Evolutionary conservation across 106 monocot genomes (phyloP).

Genomic region (Gastrodia elata): DNA sequence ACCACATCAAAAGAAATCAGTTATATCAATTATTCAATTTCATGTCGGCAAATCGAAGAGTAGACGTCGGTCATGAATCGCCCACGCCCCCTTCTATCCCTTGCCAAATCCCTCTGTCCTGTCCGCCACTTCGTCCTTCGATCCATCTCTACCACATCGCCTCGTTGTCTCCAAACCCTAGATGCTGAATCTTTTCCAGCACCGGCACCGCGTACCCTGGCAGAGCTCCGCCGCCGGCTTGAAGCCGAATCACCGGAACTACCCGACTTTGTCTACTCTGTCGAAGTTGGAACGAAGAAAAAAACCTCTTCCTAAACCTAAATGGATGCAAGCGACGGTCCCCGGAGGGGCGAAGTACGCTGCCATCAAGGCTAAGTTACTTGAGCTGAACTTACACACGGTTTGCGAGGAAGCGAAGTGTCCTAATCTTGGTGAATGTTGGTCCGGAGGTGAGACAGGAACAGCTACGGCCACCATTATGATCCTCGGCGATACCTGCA

Average conservation of each 20-base stretch:
- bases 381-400: conserved; percentile 83
- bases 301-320: conserved; percentile 76
- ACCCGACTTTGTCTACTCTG: conserved; percentile 81
- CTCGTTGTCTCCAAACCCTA: conserved; percentile 19
- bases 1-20: too few relatives aligned
- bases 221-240: conserved; percentile 49
- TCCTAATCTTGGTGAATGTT: conserved; percentile 90
- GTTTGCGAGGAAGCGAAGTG: conserved; percentile 97
- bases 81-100: conserved; percentile 22
- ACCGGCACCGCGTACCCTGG: conserved; percentile 24
- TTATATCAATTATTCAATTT: too few relatives aligned
- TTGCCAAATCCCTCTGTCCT: conserved; percentile 26
- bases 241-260: conserved; percentile 43
- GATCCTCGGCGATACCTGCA: conserved; percentile 95
- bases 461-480: conserved; percentile 95
- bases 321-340: conserved; percentile 85
- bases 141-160: conserved; percentile 5
- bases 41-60: neutral
- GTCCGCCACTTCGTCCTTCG: conserved; percentile 2
- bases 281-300: conserved; percentile 86
- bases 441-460: conserved; percentile 95
- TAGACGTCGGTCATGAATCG: neutral
- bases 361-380: conserved; percentile 75
- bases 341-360: conserved; percentile 86
- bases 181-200: conserved; percentile 12